Percentiles rank a stretch among this genome's conserved stretches.
phyloP scores from a whole-genome alignment of 306 rosid species.

The Lathyrus oleraceus region DNA sequence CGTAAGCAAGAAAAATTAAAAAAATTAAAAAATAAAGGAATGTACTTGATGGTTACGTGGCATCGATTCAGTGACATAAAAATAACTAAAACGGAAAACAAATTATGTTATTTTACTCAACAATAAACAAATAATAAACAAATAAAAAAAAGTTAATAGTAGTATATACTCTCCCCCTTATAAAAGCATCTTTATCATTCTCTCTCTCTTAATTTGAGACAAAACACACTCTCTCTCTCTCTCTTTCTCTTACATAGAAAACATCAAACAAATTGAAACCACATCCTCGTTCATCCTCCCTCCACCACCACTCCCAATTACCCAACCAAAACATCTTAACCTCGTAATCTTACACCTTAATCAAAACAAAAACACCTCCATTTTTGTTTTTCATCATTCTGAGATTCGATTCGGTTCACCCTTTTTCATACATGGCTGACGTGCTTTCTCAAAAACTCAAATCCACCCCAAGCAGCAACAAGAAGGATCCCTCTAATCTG shows the following conservation, averaged over 20 bases:
- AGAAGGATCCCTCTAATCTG: constrained; percentile 47
- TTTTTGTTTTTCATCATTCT: neutral
- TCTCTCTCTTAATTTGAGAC: constrained; percentile 3
- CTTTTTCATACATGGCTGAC: constrained; percentile 49
- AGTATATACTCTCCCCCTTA: constrained; percentile 43
- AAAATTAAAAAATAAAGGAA: neutral
- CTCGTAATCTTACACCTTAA: neutral
- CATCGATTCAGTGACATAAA: neutral
- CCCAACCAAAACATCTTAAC: constrained; percentile 2
- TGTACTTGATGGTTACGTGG: constrained; percentile 13
- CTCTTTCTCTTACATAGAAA: neutral
- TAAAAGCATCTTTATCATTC: constrained; percentile 31
- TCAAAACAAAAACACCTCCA: neutral
- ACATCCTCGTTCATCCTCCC: constrained; percentile 22
- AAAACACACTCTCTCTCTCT: neutral
- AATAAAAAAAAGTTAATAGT: neutral
- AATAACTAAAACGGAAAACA: too few relatives aligned
- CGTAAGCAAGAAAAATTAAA: neutral
- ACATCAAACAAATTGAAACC: constrained; percentile 33
- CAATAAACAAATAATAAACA: too few relatives aligned
- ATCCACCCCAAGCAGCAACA: constrained; percentile 2
- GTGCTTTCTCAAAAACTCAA: constrained; percentile 14
- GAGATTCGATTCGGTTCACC: neutral
- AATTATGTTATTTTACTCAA: too few relatives aligned
- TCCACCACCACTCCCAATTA: neutral